phyloP scores from a whole-genome alignment of 2,329 filamentous ascomycete genomes.

The Hymenoscyphus fructigenus region DNA sequence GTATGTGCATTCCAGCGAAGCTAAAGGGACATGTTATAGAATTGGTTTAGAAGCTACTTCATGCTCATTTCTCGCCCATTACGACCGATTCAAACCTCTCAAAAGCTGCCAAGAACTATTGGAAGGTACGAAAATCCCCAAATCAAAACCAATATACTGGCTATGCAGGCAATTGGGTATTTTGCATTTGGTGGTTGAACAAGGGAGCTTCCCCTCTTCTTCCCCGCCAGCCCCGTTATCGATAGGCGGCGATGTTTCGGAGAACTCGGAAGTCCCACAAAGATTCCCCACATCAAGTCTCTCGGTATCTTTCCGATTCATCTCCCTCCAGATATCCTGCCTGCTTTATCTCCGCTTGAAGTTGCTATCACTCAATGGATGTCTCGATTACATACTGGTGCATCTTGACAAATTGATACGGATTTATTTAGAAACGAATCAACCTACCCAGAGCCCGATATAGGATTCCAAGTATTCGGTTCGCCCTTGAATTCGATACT shows the following conservation, averaged over 20 bases:
- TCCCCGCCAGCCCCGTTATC: not conserved
- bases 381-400: too few relatives aligned
- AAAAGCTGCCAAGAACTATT: not conserved
- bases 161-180: conserved; percentile 1
- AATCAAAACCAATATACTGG: not conserved
- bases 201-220: conserved; percentile 1
- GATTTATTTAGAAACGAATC: not conserved
- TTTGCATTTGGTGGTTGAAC: not conserved
- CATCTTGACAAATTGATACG: not conserved
- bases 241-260: conserved; percentile 12
- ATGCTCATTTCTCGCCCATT: not conserved
- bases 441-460: not conserved
- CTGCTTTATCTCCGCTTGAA: not conserved
- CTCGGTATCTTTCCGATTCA: conserved; percentile 13
- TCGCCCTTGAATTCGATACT: not conserved
- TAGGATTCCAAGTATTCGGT: not conserved
- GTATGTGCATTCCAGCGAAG: not conserved
- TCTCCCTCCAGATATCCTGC: not conserved
- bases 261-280: conserved; percentile 8
- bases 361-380: too few relatives aligned
- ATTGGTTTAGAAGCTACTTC: too few relatives aligned
- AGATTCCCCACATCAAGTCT: conserved; percentile 6
- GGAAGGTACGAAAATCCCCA: not conserved
- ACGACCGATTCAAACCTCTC: not conserved
- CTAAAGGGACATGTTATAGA: too few relatives aligned